Evolutionary conservation across 2,329 filamentous ascomycete genomes (phyloP).

Genomic region (Stachybotrys echinatus): DNA sequence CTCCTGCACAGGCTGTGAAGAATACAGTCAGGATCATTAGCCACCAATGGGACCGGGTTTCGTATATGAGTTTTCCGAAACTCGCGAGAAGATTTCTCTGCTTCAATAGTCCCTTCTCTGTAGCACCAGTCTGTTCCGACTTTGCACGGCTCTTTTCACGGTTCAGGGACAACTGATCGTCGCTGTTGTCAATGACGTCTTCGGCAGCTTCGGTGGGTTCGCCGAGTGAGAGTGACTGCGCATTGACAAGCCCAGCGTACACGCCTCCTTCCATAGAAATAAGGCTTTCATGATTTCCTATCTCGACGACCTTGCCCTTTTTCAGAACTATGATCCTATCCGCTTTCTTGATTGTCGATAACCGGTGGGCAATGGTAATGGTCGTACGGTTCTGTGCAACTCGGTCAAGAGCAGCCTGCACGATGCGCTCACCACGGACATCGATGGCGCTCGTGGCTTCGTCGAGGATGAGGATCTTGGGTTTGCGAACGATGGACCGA

Average conservation of each 20-base stretch:
- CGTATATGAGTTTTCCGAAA: constrained; percentile 51
- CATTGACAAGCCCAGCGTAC: constrained; percentile 63
- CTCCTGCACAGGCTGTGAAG: constrained; percentile 36
- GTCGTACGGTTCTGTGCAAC: constrained; percentile 61
- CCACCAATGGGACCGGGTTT: constrained; percentile 47
- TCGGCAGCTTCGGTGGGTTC: constrained; percentile 31
- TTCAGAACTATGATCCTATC: constrained; percentile 74
- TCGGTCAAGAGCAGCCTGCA: constrained; percentile 59
- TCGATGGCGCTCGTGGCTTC: constrained; percentile 68
- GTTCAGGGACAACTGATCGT: constrained; percentile 32
- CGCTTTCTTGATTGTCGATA: constrained; percentile 72
- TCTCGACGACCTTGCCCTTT: constrained; percentile 65
- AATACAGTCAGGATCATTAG: constrained; percentile 45
- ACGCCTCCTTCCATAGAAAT: constrained; percentile 54
- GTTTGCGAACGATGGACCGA: constrained; percentile 66
- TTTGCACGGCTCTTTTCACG: constrained; percentile 40
- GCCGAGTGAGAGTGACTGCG: constrained; percentile 54
- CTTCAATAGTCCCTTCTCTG: constrained; percentile 18
- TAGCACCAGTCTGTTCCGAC: constrained; percentile 22
- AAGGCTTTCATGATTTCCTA: constrained; percentile 70
- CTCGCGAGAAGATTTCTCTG: constrained; percentile 42
- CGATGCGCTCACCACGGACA: constrained; percentile 49
- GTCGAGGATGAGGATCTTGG: constrained; percentile 68
- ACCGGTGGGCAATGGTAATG: constrained; percentile 68
- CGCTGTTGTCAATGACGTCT: constrained; percentile 27